Evolutionary conservation across 345 rosid genomes (phyloP).

Genomic region (Eucalyptus victrix): DNA sequence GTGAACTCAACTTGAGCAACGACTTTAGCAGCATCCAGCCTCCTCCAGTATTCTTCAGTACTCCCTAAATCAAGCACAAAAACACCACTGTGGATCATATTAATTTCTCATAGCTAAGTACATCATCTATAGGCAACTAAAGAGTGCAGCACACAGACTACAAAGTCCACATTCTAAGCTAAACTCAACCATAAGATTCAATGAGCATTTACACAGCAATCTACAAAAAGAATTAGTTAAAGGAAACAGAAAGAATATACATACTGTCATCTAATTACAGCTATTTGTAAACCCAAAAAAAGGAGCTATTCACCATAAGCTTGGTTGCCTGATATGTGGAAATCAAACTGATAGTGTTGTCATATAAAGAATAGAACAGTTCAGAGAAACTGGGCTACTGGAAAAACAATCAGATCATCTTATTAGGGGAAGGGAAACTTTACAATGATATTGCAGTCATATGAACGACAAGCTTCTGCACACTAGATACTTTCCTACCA

Average conservation of each 20-base stretch:
- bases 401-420: background rate
- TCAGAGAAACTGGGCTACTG: background rate
- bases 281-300: background rate
- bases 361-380: background rate
- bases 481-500: background rate
- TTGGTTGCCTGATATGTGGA: background rate
- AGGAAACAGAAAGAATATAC: background rate
- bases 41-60: slow-evolving; percentile 84
- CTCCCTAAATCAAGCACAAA: slow-evolving; percentile 41
- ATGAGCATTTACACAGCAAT: background rate
- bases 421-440: background rate
- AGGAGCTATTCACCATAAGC: background rate
- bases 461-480: background rate
- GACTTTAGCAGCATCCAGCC: slow-evolving; percentile 80
- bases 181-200: background rate
- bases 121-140: background rate
- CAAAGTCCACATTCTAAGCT: background rate
- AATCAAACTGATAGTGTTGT: background rate
- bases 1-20: slow-evolving; percentile 63
- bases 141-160: background rate
- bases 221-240: background rate
- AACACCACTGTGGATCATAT: background rate
- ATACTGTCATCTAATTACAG: background rate
- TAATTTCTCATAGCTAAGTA: background rate
- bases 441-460: background rate